Percentiles rank a stretch among this genome's conserved stretches.
These are phyloP conservation scores for Globisporangium abappressorium DNA, from an alignment of 352 stramenopile genomes.

Conservation along the genomic window DNA sequence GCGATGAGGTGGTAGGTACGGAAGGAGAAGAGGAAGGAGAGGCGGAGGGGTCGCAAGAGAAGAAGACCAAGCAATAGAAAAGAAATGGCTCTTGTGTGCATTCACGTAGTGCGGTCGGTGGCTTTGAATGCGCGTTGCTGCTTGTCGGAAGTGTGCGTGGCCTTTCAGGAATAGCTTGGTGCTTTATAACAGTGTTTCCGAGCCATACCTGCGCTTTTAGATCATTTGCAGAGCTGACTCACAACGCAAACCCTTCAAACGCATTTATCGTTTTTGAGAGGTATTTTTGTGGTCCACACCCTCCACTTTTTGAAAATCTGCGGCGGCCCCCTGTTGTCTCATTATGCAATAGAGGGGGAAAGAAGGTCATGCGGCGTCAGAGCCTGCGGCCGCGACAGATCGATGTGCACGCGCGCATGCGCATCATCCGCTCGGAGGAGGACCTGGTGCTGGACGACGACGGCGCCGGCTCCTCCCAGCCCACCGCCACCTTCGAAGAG, in stretches of 20 bases:
- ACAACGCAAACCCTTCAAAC: not conserved
- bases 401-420: slow-evolving; percentile 85
- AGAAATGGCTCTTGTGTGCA: not conserved
- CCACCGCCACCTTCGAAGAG: slow-evolving; percentile 67
- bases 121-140: not conserved
- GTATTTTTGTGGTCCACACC: not conserved
- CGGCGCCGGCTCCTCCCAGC: slow-evolving; percentile 17
- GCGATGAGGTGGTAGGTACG: not conserved
- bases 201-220: not conserved
- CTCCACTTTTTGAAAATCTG: not conserved
- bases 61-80: slow-evolving; percentile 6
- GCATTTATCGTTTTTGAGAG: not conserved
- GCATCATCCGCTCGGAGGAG: slow-evolving; percentile 78
- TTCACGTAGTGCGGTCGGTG: not conserved
- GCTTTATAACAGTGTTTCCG: not conserved
- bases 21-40: not conserved
- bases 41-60: not conserved
- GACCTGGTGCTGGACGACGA: slow-evolving; percentile 77
- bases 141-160: too few relatives aligned
- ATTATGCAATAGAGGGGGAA: not conserved
- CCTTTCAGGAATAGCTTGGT: not conserved
- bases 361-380: slow-evolving; percentile 60
- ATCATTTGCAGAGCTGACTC: not conserved
- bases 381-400: slow-evolving; percentile 86
- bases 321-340: not conserved